These are phyloP conservation scores for Penicillium sp. DNA, from an alignment of 2,329 filamentous ascomycete species.

Conservation along the genomic window DNA sequence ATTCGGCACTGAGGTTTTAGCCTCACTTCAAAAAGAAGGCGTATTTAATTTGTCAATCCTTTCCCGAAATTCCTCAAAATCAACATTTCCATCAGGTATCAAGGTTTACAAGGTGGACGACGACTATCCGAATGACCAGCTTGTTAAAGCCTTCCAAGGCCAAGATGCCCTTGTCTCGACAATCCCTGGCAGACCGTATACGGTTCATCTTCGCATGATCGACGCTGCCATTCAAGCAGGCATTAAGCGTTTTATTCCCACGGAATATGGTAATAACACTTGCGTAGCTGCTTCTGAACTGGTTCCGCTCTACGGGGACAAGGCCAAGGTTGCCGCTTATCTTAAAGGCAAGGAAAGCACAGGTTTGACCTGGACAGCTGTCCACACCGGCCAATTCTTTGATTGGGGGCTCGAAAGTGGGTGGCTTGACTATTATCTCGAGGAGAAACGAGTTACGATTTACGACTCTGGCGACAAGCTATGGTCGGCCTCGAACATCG, in stretches of 20 bases:
- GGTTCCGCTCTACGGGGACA: slow-evolving; percentile 12
- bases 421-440: slow-evolving; percentile 12
- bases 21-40: not conserved
- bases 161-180: slow-evolving; percentile 22
- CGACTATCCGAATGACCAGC: slow-evolving; percentile 4
- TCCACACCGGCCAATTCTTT: slow-evolving; percentile 8
- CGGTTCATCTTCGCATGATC: slow-evolving; percentile 17
- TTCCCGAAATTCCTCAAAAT: slow-evolving; percentile 2
- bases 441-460: slow-evolving; percentile 1
- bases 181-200: slow-evolving; percentile 15
- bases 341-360: slow-evolving; percentile 12
- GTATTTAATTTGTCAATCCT: slow-evolving; percentile 8
- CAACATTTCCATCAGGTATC: not conserved
- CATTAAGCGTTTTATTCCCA: slow-evolving; percentile 12
- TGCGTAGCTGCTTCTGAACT: slow-evolving; percentile 7
- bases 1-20: slow-evolving; percentile 5
- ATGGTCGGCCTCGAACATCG: slow-evolving; percentile 16
- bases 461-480: not conserved
- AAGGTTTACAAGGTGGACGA: slow-evolving; percentile 2
- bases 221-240: slow-evolving; percentile 16
- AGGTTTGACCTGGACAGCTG: slow-evolving; percentile 20
- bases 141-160: slow-evolving; percentile 14
- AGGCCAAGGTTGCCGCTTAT: slow-evolving; percentile 14
- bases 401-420: slow-evolving; percentile 19
- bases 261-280: slow-evolving; percentile 21